phyloP scores from a whole-genome alignment of 805 yeast species.

The Osmozyma mogii region DNA sequence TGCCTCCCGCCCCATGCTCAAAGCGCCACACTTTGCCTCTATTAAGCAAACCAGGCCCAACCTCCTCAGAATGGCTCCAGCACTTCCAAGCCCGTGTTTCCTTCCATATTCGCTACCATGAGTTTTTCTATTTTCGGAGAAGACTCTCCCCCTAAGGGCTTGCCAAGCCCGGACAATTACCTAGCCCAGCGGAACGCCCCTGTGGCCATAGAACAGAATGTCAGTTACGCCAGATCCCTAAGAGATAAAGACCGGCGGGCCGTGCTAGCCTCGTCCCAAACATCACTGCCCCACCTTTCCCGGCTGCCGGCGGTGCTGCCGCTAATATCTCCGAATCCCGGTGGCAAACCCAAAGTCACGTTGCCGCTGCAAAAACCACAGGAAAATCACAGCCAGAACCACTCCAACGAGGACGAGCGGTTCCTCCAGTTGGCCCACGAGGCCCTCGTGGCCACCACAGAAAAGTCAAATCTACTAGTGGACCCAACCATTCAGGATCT shows the following conservation, averaged over 20 bases:
- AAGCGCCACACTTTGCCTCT: too few species aligned
- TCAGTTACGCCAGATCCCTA: conserved; percentile 13
- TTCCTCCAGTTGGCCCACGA: conserved; percentile 55
- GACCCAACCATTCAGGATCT: conserved; percentile 60
- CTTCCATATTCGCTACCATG: too few species aligned
- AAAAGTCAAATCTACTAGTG: conserved; percentile 33
- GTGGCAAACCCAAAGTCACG: too few species aligned
- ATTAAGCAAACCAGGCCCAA: too few species aligned
- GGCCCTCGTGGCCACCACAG: conserved; percentile 47
- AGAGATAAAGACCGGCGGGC: conserved; percentile 3
- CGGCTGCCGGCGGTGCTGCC: too few species aligned
- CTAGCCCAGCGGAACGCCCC: conserved; percentile 15
- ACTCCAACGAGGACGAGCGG: conserved; percentile 45
- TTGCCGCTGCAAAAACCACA: too few species aligned
- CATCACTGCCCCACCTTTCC: too few species aligned
- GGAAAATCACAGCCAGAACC: too few species aligned
- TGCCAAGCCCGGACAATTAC: conserved; percentile 8
- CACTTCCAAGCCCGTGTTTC: too few species aligned
- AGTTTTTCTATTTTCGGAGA: conserved; percentile 9
- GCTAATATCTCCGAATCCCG: too few species aligned
- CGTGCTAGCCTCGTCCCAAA: conserved; percentile 1
- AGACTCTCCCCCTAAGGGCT: conserved; percentile 8
- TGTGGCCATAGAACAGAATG: conserved; percentile 14
- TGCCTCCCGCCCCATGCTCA: too few species aligned
- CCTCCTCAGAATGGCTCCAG: too few species aligned